phyloP scores from a whole-genome alignment of 805 yeast genomes.

The Lipomyces kockii region DNA sequence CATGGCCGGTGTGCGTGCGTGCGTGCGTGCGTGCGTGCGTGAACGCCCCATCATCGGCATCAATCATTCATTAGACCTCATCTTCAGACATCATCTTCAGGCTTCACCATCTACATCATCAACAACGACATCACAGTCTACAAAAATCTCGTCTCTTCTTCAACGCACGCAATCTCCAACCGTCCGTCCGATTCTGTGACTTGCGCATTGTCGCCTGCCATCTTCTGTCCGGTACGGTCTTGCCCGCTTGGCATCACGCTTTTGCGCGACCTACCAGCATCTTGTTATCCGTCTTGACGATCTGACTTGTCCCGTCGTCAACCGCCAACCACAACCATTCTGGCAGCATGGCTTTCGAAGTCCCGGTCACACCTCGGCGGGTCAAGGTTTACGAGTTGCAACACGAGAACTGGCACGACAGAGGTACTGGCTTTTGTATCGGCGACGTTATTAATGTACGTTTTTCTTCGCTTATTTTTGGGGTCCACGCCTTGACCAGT shows the following conservation, averaged over 20 bases:
- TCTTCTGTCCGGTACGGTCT: background rate
- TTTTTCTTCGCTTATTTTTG: background rate
- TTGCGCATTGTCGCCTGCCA: background rate
- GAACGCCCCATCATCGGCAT: background rate
- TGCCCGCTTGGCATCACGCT: background rate
- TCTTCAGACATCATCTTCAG: background rate
- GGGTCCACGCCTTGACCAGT: background rate
- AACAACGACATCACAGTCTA: background rate
- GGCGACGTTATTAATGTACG: conserved; percentile 59
- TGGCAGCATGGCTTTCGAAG: conserved; percentile 37
- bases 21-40: too few relatives aligned
- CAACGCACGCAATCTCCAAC: background rate
- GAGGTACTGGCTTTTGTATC: conserved; percentile 88
- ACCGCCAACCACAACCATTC: background rate
- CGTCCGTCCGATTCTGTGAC: background rate
- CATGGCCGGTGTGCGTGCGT: too few relatives aligned
- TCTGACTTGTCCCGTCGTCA: background rate
- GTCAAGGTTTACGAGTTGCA: conserved; percentile 89
- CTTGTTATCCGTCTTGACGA: background rate
- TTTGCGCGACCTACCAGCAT: background rate
- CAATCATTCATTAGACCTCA: background rate
- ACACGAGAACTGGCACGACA: conserved; percentile 85
- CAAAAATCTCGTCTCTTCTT: background rate
- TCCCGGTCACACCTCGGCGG: conserved; percentile 61
- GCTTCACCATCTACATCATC: background rate